A percentile compares a stretch with the other conserved stretches of the same genome.
These are phyloP conservation scores for Hagleromyces aurorensis DNA, from an alignment of 805 yeast species.

Conservation along the genomic window DNA sequence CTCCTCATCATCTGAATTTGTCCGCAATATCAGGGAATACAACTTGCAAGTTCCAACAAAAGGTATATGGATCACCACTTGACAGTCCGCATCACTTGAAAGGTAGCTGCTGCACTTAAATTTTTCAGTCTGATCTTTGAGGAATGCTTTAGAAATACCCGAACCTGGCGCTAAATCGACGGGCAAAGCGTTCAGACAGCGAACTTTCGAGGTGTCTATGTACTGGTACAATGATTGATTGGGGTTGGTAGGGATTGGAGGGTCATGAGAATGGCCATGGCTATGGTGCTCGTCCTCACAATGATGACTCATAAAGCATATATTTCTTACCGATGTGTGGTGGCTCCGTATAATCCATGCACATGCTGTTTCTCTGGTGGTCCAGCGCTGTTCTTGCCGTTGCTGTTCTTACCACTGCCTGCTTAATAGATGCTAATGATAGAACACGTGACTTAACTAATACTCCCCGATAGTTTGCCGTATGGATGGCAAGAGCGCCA, in stretches of 20 bases:
- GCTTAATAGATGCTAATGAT: too few species aligned
- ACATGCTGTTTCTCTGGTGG: too few species aligned
- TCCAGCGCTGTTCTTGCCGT: too few species aligned
- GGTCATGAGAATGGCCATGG: constrained; percentile 38
- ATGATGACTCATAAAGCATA: constrained; percentile 30
- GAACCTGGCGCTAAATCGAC: constrained; percentile 35
- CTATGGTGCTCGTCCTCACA: constrained; percentile 31
- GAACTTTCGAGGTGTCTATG: constrained; percentile 52
- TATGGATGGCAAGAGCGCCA: too few species aligned
- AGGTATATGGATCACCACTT: constrained; percentile 69
- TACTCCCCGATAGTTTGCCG: too few species aligned
- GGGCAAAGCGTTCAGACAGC: constrained; percentile 54
- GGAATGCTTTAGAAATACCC: constrained; percentile 37
- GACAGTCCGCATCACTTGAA: constrained; percentile 74
- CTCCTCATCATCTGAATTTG: constrained; percentile 36
- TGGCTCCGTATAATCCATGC: too few species aligned
- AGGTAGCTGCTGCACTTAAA: constrained; percentile 41
- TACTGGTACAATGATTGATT: constrained; percentile 58
- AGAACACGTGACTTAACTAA: too few species aligned
- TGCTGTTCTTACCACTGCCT: too few species aligned
- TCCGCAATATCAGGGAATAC: constrained; percentile 63
- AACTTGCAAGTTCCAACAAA: constrained; percentile 70
- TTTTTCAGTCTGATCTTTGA: constrained; percentile 45
- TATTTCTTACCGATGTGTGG: too few species aligned
- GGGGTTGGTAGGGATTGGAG: constrained; percentile 64